phyloP scores from a whole-genome alignment of 305 asterid species.

The Vinca major region DNA sequence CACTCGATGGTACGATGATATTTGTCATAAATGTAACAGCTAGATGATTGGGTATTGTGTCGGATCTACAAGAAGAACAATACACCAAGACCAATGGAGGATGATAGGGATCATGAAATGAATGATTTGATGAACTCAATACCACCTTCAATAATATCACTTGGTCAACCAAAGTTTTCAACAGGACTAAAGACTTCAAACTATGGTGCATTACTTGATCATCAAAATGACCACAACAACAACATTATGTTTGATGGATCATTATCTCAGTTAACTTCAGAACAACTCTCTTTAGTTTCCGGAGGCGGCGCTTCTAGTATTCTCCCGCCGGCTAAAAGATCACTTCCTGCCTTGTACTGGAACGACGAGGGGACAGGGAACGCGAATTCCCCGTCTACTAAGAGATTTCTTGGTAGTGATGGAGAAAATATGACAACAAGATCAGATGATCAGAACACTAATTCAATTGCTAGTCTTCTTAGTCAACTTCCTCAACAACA shows the following conservation, averaged over 20 bases:
- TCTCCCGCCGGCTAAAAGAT: constrained; percentile 27
- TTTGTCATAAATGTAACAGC: constrained; percentile 25
- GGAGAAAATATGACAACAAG: constrained; percentile 16
- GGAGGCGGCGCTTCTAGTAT: not conserved
- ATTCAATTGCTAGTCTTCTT: constrained; percentile 37
- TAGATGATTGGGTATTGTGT: constrained; percentile 92
- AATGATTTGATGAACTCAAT: constrained; percentile 34
- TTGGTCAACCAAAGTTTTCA: constrained; percentile 13
- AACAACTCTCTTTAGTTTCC: constrained; percentile 20
- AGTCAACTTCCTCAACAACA: constrained; percentile 55
- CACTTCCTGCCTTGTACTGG: constrained; percentile 36
- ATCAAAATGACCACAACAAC: constrained; percentile 26
- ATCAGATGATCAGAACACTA: constrained; percentile 24
- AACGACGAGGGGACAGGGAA: constrained; percentile 24
- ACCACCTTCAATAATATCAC: constrained; percentile 17
- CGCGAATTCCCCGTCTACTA: constrained; percentile 28
- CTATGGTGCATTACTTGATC: constrained; percentile 28
- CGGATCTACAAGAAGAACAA: constrained; percentile 79
- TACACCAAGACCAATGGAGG: constrained; percentile 51
- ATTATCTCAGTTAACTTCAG: constrained; percentile 19
- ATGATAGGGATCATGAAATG: constrained; percentile 38
- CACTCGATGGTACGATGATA: not conserved
- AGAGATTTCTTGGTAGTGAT: constrained; percentile 34
- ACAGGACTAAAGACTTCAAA: constrained; percentile 25
- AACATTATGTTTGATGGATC: constrained; percentile 25